A percentile compares a stretch with the other conserved stretches of the same genome.
Evolutionary conservation across 768 basidiomycete species (phyloP).

Genomic region (Clitopilus hobsonii): DNA sequence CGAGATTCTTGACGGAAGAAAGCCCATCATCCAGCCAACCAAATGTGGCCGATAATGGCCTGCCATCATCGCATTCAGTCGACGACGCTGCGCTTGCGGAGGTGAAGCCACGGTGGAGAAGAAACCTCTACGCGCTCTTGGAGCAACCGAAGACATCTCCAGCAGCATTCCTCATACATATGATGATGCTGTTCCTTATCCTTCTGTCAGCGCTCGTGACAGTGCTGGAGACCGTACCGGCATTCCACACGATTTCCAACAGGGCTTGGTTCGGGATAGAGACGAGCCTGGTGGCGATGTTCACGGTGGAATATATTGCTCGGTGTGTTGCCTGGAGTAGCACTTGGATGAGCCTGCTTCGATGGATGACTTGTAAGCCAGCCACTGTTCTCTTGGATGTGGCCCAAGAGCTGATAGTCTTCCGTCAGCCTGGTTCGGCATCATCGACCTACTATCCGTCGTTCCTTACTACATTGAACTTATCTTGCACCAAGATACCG

Average conservation of each 20-base stretch:
- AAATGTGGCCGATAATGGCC: constrained; percentile 31
- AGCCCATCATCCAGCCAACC: constrained; percentile 20
- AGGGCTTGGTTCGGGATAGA: constrained; percentile 85
- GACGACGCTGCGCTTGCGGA: constrained; percentile 28
- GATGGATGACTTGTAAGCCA: constrained; percentile 64
- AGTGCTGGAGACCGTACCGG: constrained; percentile 74
- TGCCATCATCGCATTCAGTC: constrained; percentile 28
- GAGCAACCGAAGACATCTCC: constrained; percentile 77
- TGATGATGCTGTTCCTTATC: constrained; percentile 67
- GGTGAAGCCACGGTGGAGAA: constrained; percentile 55
- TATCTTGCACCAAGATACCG: constrained; percentile 79
- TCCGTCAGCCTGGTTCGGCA: constrained; percentile 65
- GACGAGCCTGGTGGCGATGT: constrained; percentile 77
- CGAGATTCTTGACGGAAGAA: constrained; percentile 43
- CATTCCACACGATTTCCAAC: constrained; percentile 64
- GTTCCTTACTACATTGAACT: constrained; percentile 89
- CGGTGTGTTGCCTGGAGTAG: constrained; percentile 73
- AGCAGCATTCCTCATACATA: constrained; percentile 73
- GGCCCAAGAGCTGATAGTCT: constrained; percentile 10
- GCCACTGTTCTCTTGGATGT: constrained; percentile 15
- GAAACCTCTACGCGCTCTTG: constrained; percentile 62
- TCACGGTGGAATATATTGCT: constrained; percentile 80
- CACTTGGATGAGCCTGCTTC: constrained; percentile 53
- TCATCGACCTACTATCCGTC: constrained; percentile 83
- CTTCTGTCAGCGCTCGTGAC: constrained; percentile 72